Conservation (phyloP, 768 basidiomycete genomes). For the Russula sp. region DNA sequence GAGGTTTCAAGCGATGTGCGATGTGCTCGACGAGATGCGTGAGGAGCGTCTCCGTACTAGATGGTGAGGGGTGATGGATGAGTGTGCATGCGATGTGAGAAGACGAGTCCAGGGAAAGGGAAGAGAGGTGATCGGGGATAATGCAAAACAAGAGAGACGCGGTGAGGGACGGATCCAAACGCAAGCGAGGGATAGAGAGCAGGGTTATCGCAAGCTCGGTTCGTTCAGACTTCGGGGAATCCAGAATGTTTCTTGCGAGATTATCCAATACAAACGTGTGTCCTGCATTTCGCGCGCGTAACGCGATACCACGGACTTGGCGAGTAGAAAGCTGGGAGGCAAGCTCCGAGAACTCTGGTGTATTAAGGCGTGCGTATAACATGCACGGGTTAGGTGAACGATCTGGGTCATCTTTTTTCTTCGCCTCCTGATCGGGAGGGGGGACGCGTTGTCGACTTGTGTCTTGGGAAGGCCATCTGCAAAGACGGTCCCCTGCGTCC, state of each 20-base stretch:
- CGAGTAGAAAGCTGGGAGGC: slow-evolving; percentile 19
- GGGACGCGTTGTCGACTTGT: neutral
- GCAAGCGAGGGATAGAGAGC: slow-evolving; percentile 9
- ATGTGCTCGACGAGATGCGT: slow-evolving; percentile 1
- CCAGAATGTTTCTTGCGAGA: slow-evolving; percentile 39
- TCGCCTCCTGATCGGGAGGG: neutral
- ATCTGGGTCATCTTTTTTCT: neutral
- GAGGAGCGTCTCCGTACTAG: neutral
- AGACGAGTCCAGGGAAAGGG: slow-evolving; percentile 26
- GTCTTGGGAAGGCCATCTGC: neutral
- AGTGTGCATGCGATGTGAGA: slow-evolving; percentile 31
- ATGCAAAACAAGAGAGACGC: slow-evolving; percentile 10
- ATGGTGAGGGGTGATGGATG: slow-evolving; percentile 35
- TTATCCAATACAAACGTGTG: slow-evolving; percentile 33
- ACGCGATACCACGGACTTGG: slow-evolving; percentile 30
- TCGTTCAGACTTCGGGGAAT: slow-evolving; percentile 15
- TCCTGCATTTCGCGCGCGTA: slow-evolving; percentile 31
- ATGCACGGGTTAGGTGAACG: neutral
- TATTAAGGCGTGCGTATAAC: slow-evolving; percentile 2
- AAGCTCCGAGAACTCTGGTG: slow-evolving; percentile 5
- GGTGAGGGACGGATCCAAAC: slow-evolving; percentile 3
- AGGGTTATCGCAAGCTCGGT: slow-evolving; percentile 6
- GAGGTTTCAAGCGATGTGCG: slow-evolving; percentile 1
- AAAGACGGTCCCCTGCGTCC: neutral
- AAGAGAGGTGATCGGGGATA: slow-evolving; percentile 28